Base-by-base conservation (phyloP, 176 grass and related monocot species). In the Coix lacrymajobi region DNA sequence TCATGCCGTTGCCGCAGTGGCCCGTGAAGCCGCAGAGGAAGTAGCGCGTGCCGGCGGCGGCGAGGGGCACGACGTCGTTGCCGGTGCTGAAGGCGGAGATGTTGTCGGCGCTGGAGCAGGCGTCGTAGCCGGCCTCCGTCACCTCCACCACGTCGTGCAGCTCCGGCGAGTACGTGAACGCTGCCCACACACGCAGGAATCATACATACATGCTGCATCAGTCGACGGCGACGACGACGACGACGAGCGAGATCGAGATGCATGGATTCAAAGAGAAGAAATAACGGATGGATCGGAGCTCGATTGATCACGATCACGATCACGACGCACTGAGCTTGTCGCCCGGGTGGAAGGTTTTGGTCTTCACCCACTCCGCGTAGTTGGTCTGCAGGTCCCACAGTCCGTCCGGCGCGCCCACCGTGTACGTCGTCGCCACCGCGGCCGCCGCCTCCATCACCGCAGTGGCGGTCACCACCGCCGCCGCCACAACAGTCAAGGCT, bases 121-220 rank as follows among this genome's bases (percentile, higher is more conserved):
- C 73, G 66, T 70, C 71, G 74, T 85, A 92, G 36, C 85, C 82
- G 1, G 76, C 73, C 85, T 57, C 49, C 0, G 31, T 71, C 52
- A 97, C 95, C 95, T 94, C 95, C 52, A 94, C 76, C 70, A 94
- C 86, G 64, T 94, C 70, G 71, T 97, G 94, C 69, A 89, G 85
- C 58, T 69, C 60, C n/a, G 80, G 2, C 34, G 72, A 67, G 79
- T 96, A 92, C 29, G 19, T 85, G 80, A 96, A 96, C 52, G 78
- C 90, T 96, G 88, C n/a, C n/a, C n/a, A n/a, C n/a, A 44, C 26
- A 58, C 2, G 19, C 4, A 5, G 3, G 46, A 49, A 48, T n/a
- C n/a, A n/a, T n/a, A n/a, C n/a, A n/a, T n/a, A n/a, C n/a, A n/a
- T n/a, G n/a, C n/a, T n/a, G n/a, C n/a, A n/a, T n/a, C n/a, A n/a